These are phyloP conservation scores for Globisporangium apiculatum DNA, from an alignment of 352 stramenopile genomes.

Conservation along the genomic window DNA sequence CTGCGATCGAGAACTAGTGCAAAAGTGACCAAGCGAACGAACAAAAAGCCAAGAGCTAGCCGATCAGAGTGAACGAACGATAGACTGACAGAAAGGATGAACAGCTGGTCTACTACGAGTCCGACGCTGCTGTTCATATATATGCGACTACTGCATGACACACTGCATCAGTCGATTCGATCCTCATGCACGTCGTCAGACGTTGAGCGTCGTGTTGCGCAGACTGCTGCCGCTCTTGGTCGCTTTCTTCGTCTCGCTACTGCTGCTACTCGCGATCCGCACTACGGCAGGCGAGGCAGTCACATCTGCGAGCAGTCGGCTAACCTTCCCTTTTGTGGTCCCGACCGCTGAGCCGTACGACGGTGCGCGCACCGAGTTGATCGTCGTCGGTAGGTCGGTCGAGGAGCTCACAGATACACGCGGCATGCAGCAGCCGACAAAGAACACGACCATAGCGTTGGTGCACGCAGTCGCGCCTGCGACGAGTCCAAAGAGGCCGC, in stretches of 20 bases:
- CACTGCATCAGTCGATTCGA: not conserved
- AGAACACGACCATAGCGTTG: slow-evolving; percentile 34
- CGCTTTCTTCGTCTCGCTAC: slow-evolving; percentile 2
- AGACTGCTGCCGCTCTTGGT: slow-evolving; percentile 8
- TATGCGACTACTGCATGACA: too few species aligned
- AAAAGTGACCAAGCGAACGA: not conserved
- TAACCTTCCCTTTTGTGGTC: not conserved
- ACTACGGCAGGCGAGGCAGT: not conserved
- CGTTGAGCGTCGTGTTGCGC: slow-evolving; percentile 11
- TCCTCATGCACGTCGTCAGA: not conserved
- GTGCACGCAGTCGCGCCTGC: slow-evolving; percentile 26
- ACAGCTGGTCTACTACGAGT: not conserved
- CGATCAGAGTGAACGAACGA: not conserved
- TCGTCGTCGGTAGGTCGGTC: slow-evolving; percentile 6
- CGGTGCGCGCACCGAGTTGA: slow-evolving; percentile 8
- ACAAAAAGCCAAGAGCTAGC: not conserved
- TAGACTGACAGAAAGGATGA: not conserved
- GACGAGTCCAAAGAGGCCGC: slow-evolving; percentile 26
- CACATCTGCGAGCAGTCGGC: not conserved
- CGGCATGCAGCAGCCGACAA: slow-evolving; percentile 23
- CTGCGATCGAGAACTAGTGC: slow-evolving; percentile 5
- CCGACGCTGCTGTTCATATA: not conserved
- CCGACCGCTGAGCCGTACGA: slow-evolving; percentile 8
- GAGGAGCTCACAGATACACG: slow-evolving; percentile 1
- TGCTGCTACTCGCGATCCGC: slow-evolving; percentile 1